A percentile compares a stretch with the other conserved stretches of the same genome.
Conservation (phyloP, 2,329 filamentous ascomycete genomes). For the Clarireedia sp. region DNA sequence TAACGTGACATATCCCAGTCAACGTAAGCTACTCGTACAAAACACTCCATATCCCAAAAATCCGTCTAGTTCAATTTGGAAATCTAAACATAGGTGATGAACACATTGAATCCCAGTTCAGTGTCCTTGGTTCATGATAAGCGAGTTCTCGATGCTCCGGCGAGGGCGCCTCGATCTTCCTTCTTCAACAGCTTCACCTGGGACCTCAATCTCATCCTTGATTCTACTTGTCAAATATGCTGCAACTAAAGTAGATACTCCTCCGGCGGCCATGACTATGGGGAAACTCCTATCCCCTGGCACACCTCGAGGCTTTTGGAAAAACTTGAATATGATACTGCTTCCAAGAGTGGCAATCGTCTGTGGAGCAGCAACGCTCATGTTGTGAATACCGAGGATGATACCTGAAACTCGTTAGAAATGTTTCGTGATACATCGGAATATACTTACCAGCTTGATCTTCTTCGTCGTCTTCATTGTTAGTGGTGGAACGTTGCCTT, state of each 20-base stretch:
- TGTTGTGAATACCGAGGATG: slow-evolving; percentile 91
- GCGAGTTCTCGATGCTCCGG: not conserved
- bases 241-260: slow-evolving; percentile 67
- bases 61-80: not conserved
- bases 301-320: slow-evolving; percentile 79
- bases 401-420: slow-evolving; percentile 42
- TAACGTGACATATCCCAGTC: not conserved
- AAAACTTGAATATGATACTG: slow-evolving; percentile 71
- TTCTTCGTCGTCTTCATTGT: slow-evolving; percentile 13
- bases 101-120: not conserved
- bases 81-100: not conserved
- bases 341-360: slow-evolving; percentile 82
- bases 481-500: slow-evolving; percentile 15
- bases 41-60: not conserved
- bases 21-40: not conserved
- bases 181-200: slow-evolving; percentile 11
- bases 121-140: not conserved
- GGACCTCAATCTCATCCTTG: slow-evolving; percentile 26
- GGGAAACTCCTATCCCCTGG: slow-evolving; percentile 82
- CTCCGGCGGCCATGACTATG: slow-evolving; percentile 79
- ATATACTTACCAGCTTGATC: slow-evolving; percentile 12
- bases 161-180: not conserved
- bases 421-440: not conserved
- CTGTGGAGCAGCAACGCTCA: slow-evolving; percentile 85
- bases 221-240: slow-evolving; percentile 49